Percentiles rank a stretch among this genome's conserved stretches.
Evolutionary conservation across 2,329 filamentous ascomycete species (phyloP).

Genomic region (Fusarium chuoi): DNA sequence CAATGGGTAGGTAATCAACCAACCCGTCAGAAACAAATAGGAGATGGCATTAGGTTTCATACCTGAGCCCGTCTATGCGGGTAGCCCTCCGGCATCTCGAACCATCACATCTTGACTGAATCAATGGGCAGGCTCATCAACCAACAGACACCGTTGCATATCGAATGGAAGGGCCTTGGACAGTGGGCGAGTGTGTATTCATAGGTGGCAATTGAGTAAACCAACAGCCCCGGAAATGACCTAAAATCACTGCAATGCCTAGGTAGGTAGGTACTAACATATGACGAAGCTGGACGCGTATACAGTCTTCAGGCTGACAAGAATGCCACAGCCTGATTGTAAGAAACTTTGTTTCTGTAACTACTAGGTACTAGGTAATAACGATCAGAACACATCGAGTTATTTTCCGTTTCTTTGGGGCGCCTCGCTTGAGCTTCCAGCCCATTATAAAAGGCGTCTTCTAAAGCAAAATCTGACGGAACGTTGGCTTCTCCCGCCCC

Average conservation of each 20-base stretch:
- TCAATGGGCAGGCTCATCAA: neutral
- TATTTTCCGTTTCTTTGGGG: neutral
- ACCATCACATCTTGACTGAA: neutral
- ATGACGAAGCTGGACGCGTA: conserved; percentile 30
- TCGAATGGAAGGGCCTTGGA: neutral
- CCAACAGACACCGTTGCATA: neutral
- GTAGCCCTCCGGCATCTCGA: neutral
- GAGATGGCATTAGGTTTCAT: neutral
- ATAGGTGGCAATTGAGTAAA: neutral
- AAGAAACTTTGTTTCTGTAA: neutral
- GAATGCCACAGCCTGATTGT: conserved; percentile 26
- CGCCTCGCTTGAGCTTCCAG: neutral
- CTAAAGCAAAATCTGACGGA: neutral
- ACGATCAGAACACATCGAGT: neutral
- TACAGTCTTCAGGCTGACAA: conserved; percentile 19
- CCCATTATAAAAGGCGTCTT: conserved; percentile 12
- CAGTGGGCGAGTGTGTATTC: neutral
- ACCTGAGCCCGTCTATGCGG: neutral
- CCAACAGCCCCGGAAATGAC: neutral
- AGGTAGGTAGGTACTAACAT: neutral
- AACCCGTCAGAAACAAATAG: neutral
- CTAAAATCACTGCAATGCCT: neutral
- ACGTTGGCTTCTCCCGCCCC: conserved; percentile 7
- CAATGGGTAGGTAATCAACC: neutral
- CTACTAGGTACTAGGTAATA: neutral